phyloP scores from a whole-genome alignment of 768 basidiomycete genomes.

The Boletus sp. region DNA sequence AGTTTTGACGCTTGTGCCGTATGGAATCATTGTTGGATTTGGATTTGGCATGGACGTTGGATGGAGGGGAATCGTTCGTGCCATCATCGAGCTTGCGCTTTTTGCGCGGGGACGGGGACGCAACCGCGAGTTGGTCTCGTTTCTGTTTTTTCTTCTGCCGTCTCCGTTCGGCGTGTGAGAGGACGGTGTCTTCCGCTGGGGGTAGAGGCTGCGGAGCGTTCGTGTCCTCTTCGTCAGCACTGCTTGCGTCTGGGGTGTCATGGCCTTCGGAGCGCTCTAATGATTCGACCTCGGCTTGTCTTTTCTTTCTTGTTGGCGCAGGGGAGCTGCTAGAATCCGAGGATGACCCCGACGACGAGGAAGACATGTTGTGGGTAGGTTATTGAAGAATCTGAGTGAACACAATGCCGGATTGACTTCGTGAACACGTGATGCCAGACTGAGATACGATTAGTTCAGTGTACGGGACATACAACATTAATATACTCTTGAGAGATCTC shows the following conservation, averaged over 20 bases:
- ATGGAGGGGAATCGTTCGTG: not conserved
- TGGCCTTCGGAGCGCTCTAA: conserved; percentile 24
- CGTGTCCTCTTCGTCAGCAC: conserved; percentile 6
- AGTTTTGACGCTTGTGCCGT: conserved; percentile 65
- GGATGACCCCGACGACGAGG: conserved; percentile 25
- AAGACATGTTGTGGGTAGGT: conserved; percentile 10
- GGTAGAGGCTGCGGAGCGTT: conserved; percentile 5
- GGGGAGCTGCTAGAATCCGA: conserved; percentile 34
- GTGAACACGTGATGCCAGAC: conserved; percentile 10
- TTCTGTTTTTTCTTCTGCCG: conserved; percentile 50
- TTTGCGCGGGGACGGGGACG: conserved; percentile 30
- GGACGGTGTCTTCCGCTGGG: conserved; percentile 36
- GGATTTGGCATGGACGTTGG: not conserved
- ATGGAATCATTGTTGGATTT: conserved; percentile 4
- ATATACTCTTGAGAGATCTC: conserved; percentile 18
- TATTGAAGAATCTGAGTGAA: not conserved
- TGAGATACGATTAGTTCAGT: conserved; percentile 11
- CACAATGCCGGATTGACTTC: not conserved
- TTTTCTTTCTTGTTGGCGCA: conserved; percentile 23
- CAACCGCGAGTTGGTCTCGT: conserved; percentile 17
- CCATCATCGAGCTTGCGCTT: conserved; percentile 45
- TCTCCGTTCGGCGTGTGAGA: conserved; percentile 75
- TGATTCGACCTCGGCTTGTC: conserved; percentile 16
- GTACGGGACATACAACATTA: conserved; percentile 21
- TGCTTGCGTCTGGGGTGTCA: conserved; percentile 16